A percentile compares a stretch with the other conserved stretches of the same genome.
These are phyloP conservation scores for Paramecium tetraurelia DNA, from an alignment of 73 alveolate genomes.

Conservation along the genomic window DNA sequence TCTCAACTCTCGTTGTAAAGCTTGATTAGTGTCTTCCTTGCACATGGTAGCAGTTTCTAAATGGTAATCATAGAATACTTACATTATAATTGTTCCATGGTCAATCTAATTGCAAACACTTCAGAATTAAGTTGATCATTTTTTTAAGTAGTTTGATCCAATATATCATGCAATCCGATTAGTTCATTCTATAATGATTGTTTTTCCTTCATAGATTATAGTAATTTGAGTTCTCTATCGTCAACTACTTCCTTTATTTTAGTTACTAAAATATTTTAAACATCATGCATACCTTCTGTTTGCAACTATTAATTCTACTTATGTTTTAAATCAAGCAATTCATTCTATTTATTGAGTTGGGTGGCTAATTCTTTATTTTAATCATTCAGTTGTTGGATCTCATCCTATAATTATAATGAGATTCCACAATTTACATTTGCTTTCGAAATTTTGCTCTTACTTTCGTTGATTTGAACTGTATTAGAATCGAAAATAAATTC, in stretches of 20 bases:
- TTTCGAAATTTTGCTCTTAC: neutral
- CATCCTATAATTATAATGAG: neutral
- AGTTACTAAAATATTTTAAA: neutral
- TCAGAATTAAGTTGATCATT: slow-evolving; percentile 21
- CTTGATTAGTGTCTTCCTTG: neutral
- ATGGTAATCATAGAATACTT: neutral
- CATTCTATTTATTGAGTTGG: neutral
- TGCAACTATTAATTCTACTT: neutral
- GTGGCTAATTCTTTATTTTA: neutral
- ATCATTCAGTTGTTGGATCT: neutral
- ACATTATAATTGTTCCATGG: neutral
- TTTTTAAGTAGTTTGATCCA: neutral
- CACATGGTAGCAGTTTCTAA: neutral
- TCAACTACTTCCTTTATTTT: neutral
- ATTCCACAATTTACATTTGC: neutral
- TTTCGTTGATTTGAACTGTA: neutral
- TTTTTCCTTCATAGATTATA: neutral
- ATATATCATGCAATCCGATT: neutral
- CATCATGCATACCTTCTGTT: neutral
- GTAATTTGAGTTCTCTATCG: slow-evolving; percentile 21
- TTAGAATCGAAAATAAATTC: neutral
- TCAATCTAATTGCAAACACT: neutral
- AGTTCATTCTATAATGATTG: neutral
- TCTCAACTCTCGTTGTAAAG: neutral
- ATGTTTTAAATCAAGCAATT: slow-evolving; percentile 17